Conservation (phyloP, 345 rosid species). For the Populus euphratica region DNA sequence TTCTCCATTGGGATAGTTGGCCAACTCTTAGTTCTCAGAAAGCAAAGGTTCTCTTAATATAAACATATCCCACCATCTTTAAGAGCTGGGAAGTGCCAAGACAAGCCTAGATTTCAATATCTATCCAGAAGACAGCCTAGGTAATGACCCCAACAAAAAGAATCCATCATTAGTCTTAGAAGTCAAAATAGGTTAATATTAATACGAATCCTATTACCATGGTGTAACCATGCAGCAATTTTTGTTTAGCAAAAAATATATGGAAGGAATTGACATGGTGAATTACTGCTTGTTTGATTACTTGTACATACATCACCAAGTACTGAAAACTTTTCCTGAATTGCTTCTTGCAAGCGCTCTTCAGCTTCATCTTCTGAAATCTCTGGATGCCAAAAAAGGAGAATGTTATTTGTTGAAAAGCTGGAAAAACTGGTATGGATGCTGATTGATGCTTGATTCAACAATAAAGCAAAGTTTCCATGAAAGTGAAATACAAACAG, state of each 20-base stretch:
- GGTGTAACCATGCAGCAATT: not conserved
- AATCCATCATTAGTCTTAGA: not conserved
- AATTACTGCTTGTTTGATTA: slow-evolving; percentile 15
- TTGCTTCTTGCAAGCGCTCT: slow-evolving; percentile 86
- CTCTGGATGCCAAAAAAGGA: slow-evolving; percentile 49
- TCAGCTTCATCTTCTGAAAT: slow-evolving; percentile 98
- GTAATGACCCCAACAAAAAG: not conserved
- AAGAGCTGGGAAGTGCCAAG: not conserved
- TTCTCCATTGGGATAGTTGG: not conserved
- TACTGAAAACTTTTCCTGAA: slow-evolving; percentile 92
- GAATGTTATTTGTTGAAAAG: slow-evolving; percentile 14
- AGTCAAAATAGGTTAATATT: not conserved
- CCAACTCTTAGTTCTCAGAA: not conserved
- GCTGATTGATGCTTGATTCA: slow-evolving; percentile 8
- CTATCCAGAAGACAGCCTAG: not conserved
- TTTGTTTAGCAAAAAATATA: not conserved
- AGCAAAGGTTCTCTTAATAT: not conserved
- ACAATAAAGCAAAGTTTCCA: not conserved
- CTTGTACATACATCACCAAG: slow-evolving; percentile 82
- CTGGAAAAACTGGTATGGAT: not conserved
- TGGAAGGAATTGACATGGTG: not conserved
- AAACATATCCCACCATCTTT: not conserved
- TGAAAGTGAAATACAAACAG: not conserved
- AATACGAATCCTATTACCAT: not conserved
- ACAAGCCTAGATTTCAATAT: not conserved